Evolutionary conservation across 345 rosid genomes (phyloP), one percentile per base, ranked within the genome.

Genomic region (Murraya paniculata): DNA sequence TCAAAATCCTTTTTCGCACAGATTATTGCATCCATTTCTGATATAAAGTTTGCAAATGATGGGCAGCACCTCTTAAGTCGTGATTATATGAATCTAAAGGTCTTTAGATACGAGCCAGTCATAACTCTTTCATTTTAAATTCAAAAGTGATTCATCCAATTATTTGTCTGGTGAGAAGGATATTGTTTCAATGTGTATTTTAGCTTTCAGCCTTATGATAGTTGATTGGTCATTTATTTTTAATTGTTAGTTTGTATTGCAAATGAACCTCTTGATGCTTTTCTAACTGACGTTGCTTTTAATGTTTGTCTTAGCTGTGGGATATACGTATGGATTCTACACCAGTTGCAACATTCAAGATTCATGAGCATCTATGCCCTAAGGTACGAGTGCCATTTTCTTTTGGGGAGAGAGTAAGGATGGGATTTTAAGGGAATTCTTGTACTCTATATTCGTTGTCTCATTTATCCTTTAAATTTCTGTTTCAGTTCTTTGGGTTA

Each of bases 1-100:
- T 81, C 88, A 61, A 89, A 82, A 77, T 84, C 95, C 53, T 89
- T 91, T 80, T 86, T 89, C 71, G 80, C 92, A 4, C 91, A 91
- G 85, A 86, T 91, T 75, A 85, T 85, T 38, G 86, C 91, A 21
- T 84, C 91, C 25, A 87, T 91, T 80, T 88, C 92, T 68, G 90
- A 89, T 81, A 80, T 91, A 78, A 89, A 88, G 76, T 91, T 89
- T 79, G 71, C 90, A 65, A 80, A 81, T 71, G 86, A 89, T 75
- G 94, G 91, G 62, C 78, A 73, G 73, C 86, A 86, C 83, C 79
- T 91, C 71, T 71, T 91, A 77, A 91, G 90, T 78, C 93, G 90
- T 22, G 93, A 91, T 77, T 89, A 88, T 83, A 83, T 91, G 90
- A 88, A 81, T 82, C 72, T 91, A 73, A 89, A 89, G 95, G 95